Evolutionary conservation across 2,329 filamentous ascomycete genomes (phyloP).

Genomic region (Colletotrichum lini): DNA sequence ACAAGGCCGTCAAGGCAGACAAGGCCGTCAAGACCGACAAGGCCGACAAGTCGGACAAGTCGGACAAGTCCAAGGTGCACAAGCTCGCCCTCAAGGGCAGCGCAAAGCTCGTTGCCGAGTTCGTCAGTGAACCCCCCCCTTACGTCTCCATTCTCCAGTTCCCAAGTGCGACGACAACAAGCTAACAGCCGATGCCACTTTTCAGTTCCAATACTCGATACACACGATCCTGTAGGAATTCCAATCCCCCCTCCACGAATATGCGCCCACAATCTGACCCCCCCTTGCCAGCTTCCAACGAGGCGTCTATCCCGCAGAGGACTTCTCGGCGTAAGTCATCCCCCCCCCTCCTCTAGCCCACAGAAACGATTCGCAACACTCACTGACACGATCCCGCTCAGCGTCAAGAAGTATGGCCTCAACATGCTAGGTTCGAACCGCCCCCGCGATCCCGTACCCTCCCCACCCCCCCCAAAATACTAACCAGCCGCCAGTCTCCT

Average conservation of each 20-base stretch:
- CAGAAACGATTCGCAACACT: background rate
- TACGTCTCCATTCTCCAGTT: background rate
- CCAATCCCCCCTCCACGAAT: accelerated
- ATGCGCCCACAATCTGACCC: constrained; percentile 11
- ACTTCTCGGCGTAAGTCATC: constrained; percentile 85
- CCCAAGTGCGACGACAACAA: background rate
- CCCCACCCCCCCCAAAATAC: constrained; percentile 11
- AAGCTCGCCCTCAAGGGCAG: constrained; percentile 91
- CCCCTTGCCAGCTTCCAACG: constrained; percentile 79
- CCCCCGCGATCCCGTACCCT: too few species aligned
- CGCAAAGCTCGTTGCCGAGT: constrained; percentile 93
- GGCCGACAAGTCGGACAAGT: constrained; percentile 67
- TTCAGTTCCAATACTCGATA: constrained; percentile 95
- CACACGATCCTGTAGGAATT: constrained; percentile 88
- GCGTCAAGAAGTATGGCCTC: constrained; percentile 98
- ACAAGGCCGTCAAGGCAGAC: constrained; percentile 43
- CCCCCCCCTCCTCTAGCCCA: background rate
- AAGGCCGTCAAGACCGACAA: constrained; percentile 41
- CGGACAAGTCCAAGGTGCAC: constrained; percentile 90
- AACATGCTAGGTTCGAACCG: constrained; percentile 86
- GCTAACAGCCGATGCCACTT: constrained; percentile 39
- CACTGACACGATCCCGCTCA: constrained; percentile 34
- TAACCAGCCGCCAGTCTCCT: constrained; percentile 72
- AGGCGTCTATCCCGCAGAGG: constrained; percentile 90
- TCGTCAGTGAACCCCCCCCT: constrained; percentile 72